Conservation (phyloP, 305 asterid species). For the Andrographis paniculata region DNA sequence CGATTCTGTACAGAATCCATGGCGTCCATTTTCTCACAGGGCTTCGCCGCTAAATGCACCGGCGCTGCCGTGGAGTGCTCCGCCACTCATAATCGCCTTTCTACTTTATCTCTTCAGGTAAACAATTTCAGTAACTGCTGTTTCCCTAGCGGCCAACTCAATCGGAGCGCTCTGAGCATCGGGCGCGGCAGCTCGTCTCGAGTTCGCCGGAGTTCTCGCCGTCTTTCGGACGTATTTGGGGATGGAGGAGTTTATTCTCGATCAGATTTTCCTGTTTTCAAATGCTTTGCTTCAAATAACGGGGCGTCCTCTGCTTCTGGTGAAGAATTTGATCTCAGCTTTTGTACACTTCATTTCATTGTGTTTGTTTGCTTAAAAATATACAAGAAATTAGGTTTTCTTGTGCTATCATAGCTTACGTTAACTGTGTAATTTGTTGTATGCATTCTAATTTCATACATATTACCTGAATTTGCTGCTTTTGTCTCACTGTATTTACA, state of each 20-base stretch:
- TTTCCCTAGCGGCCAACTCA: slow-evolving; percentile 15
- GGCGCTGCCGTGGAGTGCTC: slow-evolving; percentile 7
- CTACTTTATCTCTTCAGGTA: slow-evolving; percentile 13
- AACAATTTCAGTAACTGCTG: background rate
- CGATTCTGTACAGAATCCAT: slow-evolving; percentile 4
- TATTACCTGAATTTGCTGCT: background rate
- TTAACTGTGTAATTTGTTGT: background rate
- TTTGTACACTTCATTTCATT: background rate
- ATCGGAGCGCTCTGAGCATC: slow-evolving; percentile 10
- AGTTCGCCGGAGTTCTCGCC: slow-evolving; percentile 19
- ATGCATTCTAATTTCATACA: background rate
- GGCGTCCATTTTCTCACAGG: slow-evolving; percentile 25
- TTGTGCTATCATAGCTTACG: background rate
- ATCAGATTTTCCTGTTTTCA: slow-evolving; percentile 12
- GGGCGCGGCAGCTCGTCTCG: slow-evolving; percentile 3
- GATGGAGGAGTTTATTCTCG: slow-evolving; percentile 11
- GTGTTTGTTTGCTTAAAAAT: background rate
- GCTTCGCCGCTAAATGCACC: slow-evolving; percentile 14
- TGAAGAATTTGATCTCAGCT: slow-evolving; percentile 12
- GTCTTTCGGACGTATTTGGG: slow-evolving; percentile 8
- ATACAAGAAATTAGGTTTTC: background rate
- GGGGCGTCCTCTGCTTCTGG: slow-evolving; percentile 28
- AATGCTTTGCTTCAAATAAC: slow-evolving; percentile 17
- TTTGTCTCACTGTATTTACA: background rate
- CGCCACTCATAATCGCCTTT: background rate